phyloP scores from a whole-genome alignment of 2,329 filamentous ascomycete species.

The Colletotrichum sp. region DNA sequence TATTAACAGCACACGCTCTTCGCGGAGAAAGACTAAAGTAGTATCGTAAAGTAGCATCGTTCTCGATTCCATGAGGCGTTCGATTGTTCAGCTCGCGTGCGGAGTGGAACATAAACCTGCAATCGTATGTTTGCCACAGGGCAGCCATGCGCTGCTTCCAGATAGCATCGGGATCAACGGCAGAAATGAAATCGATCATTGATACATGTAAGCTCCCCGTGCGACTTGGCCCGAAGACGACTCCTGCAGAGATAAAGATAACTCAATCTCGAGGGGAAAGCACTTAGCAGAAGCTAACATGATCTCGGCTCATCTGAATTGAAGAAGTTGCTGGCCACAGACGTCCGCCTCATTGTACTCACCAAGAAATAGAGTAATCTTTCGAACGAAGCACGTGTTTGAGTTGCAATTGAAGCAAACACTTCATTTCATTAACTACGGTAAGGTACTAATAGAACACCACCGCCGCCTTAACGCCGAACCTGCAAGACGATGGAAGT shows the following conservation, averaged over 20 bases:
- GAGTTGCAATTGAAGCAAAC: not conserved
- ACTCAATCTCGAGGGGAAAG: not conserved
- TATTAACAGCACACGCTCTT: not conserved
- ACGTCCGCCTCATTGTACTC: no score
- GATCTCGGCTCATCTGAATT: not conserved
- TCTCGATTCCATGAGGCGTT: not conserved
- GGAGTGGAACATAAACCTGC: not conserved
- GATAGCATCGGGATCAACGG: not conserved
- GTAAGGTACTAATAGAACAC: no score
- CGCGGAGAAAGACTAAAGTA: not conserved
- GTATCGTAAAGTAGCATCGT: not conserved
- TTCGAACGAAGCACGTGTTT: not conserved
- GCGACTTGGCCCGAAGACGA: not conserved
- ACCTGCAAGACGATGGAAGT: not conserved
- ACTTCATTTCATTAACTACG: no score
- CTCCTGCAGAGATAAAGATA: not conserved
- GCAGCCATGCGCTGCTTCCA: not conserved
- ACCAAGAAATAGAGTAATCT: no score
- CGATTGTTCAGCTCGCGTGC: not conserved
- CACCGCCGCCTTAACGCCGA: no score
- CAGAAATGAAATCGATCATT: no score
- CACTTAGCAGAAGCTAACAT: not conserved
- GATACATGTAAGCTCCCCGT: no score
- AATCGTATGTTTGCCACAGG: not conserved
- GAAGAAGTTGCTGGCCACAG: no score